Evolutionary conservation across 2,329 filamentous ascomycete genomes (phyloP), one percentile per base, ranked within the genome.

Genomic region (Parastagonospora avenae): DNA sequence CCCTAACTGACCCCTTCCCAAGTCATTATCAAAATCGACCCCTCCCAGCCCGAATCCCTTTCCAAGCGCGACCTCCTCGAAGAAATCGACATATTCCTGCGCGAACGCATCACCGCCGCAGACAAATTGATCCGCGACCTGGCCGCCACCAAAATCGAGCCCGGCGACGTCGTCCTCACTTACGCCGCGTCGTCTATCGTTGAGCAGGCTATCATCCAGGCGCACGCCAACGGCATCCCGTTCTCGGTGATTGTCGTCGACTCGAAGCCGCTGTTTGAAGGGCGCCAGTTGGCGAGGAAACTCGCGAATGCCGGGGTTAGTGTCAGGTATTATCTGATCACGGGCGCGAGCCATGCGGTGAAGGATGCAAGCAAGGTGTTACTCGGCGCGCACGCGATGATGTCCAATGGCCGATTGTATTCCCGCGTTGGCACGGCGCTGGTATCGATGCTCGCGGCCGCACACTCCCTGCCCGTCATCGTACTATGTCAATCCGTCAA

Each of bases 401-500:
- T 96, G 77, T 92, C 90, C 62, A 97, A 97, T 74, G 94, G 94
- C 7, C 85, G 90, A 30, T 82, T 99, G 63, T 96, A 95, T 74
- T 93, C 90, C 4, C 86, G 92, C 15, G 86, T 91, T 8, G 94
- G 94, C 54, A 96, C 92, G 3, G 91, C 90, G 19, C 85, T 94
- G 52, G 83, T 97, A 8, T 92, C 93, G 14, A 89, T 94, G 79
- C 86, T 89, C 36, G 93, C 92, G 5, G 85, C 87, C 44, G 85
- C 89, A 49, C 80, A 86, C 15, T 87, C 88, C 50, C 84, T 92
- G 32, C 89, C 90, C 1, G 91, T 97, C 51, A 87, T 95, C 30
- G 91, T 95, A 2, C 89, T 95, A 52, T 96, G 91, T 73, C 93
- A 97, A 77, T 94, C 89, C 4, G 87, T 97, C 77, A 99, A 97